Evolutionary conservation across 768 basidiomycete genomes (phyloP).

Genomic region (Candolleomyces aberdarensis): DNA sequence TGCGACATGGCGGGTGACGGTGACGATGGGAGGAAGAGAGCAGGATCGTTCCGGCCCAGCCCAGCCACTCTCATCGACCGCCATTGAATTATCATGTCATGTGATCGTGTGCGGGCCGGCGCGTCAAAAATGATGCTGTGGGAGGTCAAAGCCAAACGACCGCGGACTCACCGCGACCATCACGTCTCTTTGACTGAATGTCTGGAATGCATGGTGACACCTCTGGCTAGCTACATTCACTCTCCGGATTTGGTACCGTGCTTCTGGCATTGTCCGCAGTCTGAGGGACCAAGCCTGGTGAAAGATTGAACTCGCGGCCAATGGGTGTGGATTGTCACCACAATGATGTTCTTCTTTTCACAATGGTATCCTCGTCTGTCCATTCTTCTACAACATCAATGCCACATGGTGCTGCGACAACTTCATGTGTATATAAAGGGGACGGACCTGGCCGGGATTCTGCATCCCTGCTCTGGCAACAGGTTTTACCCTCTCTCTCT

Average conservation of each 20-base stretch:
- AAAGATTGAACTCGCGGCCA: too few relatives aligned
- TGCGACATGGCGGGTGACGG: not conserved
- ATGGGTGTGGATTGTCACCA: too few relatives aligned
- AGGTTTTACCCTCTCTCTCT: constrained; percentile 1
- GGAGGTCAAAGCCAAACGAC: too few relatives aligned
- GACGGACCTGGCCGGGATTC: not conserved
- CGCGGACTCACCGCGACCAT: not conserved
- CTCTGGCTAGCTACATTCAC: too few relatives aligned
- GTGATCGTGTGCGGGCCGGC: not conserved
- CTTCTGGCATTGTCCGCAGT: too few relatives aligned
- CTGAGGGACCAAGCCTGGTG: too few relatives aligned
- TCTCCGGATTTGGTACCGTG: too few relatives aligned
- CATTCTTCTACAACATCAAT: too few relatives aligned
- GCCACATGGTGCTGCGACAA: too few relatives aligned
- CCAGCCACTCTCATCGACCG: not conserved
- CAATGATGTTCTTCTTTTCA: not conserved
- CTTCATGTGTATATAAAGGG: not conserved
- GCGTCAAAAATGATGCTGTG: not conserved
- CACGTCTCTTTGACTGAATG: not conserved
- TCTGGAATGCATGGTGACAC: too few relatives aligned
- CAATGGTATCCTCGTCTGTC: not conserved
- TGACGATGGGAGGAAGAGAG: not conserved
- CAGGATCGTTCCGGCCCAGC: not conserved
- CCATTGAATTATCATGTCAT: not conserved
- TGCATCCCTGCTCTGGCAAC: not conserved